phyloP scores from a whole-genome alignment of 176 grass and related monocot genomes.

The Cymbopogon citratus region DNA sequence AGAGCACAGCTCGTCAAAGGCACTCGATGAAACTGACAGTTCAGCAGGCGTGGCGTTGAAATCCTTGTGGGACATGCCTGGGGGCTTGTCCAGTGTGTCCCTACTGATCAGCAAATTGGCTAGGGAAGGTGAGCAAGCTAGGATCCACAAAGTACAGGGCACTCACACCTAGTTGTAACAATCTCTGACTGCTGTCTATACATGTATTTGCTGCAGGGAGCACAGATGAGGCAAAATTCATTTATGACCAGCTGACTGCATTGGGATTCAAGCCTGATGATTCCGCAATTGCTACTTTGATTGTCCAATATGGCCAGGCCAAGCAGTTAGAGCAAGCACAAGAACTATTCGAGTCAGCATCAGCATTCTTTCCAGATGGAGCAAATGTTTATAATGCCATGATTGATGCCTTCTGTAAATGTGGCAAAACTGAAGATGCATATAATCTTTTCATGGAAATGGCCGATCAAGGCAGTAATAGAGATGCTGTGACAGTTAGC shows the following conservation, averaged over 20 bases:
- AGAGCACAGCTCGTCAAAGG: slow-evolving; percentile 40
- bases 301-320: slow-evolving; percentile 66
- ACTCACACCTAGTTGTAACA: slow-evolving; percentile 8
- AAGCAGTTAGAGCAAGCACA: slow-evolving; percentile 55
- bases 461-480: slow-evolving; percentile 27
- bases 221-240: slow-evolving; percentile 45
- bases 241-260: slow-evolving; percentile 49
- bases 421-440: slow-evolving; percentile 48
- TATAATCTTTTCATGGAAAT: slow-evolving; percentile 54
- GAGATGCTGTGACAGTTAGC: slow-evolving; percentile 70
- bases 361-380: slow-evolving; percentile 20
- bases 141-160: neutral
- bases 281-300: slow-evolving; percentile 55
- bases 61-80: slow-evolving; percentile 44
- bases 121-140: slow-evolving; percentile 65
- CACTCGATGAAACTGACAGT: slow-evolving; percentile 20
- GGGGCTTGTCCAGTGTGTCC: slow-evolving; percentile 44
- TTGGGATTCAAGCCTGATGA: slow-evolving; percentile 60
- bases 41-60: slow-evolving; percentile 22
- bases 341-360: slow-evolving; percentile 45
- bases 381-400: slow-evolving; percentile 58
- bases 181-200: slow-evolving; percentile 17
- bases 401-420: slow-evolving; percentile 74
- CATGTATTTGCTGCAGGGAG: slow-evolving; percentile 55
- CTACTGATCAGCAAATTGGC: slow-evolving; percentile 68